Evolutionary conservation across 768 basidiomycete genomes (phyloP), one percentile per base, ranked within the genome.

Genomic region (Candolleomyces aberdarensis): DNA sequence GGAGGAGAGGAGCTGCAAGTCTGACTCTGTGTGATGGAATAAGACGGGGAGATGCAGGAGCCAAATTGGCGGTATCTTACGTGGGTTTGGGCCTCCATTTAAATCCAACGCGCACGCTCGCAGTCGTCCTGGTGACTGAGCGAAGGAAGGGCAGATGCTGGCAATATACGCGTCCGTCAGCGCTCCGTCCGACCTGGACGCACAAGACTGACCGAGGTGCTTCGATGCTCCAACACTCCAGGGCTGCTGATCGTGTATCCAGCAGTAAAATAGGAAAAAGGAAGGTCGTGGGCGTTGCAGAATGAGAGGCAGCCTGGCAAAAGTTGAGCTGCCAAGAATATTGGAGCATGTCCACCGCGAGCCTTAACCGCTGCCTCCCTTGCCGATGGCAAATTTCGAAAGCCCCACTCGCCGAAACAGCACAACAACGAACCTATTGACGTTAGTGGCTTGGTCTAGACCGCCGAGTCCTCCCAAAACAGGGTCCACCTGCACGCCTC

Each of bases 181-280:
- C 10, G 17, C 26, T 26, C 26, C 26, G 26, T 26, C 26, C 26
- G 26, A 26, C 26, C 26, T 26, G 26, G 26, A 26, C 26, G 26
- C 26, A 26, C 26, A 26, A 26, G 26, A 26, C 26, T 26, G 26
- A 26, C 26, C 26, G 17, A 17, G 13, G 44, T 17, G 3, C 15
- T 46, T 46, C 44, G 44, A 46, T 8, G 13, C 44, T 17, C 44
- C 15, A 46, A 46, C 6, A 46, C 44, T 17, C 44, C 15, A 46
- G 14, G 44, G 44, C 15, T 32, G 32, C 52, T 54, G 52, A 32
- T 54, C 52, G 52, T 54, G 52, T 54, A 54, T 54, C 26, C 52
- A 54, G 52, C 52, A 54, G 39, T n/a, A 31, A 39, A 31, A 13
- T 17, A 46, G 44, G 4, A 39, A 17, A 54, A 39, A 54, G 8